phyloP scores from a whole-genome alignment of 495 filamentous ascomycete species.

The Podospora anserina region DNA sequence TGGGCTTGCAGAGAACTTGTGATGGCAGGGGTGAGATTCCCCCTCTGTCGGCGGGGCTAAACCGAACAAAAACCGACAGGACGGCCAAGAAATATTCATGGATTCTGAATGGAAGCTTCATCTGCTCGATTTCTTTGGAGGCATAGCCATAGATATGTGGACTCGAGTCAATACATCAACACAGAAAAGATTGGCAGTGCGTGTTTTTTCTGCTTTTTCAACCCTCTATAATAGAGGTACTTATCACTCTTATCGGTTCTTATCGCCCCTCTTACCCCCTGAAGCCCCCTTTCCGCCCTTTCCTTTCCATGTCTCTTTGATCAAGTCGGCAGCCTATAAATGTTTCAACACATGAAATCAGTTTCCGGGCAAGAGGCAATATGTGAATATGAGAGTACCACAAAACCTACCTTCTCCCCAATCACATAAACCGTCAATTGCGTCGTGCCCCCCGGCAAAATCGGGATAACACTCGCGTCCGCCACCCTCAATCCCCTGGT shows the following conservation, averaged over 20 bases:
- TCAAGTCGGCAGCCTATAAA: not conserved
- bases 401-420: slow-evolving; percentile 39
- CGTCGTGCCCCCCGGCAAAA: slow-evolving; percentile 42
- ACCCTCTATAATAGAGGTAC: too few species aligned
- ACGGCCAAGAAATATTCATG: too few species aligned
- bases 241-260: too few species aligned
- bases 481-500: slow-evolving; percentile 42
- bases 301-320: not conserved
- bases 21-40: too few species aligned
- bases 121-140: not conserved
- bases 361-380: not conserved
- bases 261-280: not conserved
- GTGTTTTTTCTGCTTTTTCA: not conserved
- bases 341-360: too few species aligned
- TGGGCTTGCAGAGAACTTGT: too few species aligned
- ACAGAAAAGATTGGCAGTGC: not conserved
- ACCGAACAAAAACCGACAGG: too few species aligned
- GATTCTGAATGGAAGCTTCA: not conserved
- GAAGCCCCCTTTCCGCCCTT: not conserved
- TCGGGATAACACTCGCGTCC: slow-evolving; percentile 38
- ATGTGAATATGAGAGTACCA: not conserved
- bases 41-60: too few species aligned
- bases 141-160: not conserved
- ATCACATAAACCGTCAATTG: slow-evolving; percentile 50
- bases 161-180: not conserved